Evolutionary conservation across 1,284 basidiomycete genomes (phyloP), one percentile per base, ranked within the genome.

Genomic region (Vanrija humicola): DNA sequence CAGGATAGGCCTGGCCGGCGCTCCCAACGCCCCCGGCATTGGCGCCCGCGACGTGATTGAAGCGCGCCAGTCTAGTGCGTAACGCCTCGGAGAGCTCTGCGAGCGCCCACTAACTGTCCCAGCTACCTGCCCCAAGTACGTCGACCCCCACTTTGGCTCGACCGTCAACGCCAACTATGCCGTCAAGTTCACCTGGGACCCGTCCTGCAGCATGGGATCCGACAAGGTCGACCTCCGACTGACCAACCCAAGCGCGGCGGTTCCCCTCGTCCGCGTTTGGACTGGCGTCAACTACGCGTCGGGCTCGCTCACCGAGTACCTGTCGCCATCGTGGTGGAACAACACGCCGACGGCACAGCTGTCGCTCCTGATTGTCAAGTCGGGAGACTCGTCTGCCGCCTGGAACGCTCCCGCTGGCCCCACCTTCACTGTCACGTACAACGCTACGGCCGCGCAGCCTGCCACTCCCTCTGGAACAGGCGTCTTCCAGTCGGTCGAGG

Each of bases 301-400:
- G 6, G 88, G 88, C 25, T 77, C 77, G 51, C 86, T 84, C 70
- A 72, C 80, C 7, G 74, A 73, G 16, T 60, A 72, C 12, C 74
- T 93, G 46, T 74, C 83, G 55, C 85, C 89, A 0, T 79, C 79
- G 39, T 92, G 89, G 89, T 92, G 88, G 88, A 87, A 89, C 66
- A 73, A 81, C 12, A 83, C 85, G 3, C 59, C 78, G 2, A 75
- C 79, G 3, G 78, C 82, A 18, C 64, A 73, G 8, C 81, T 92
- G 16, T 85, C 91, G 66, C 70, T 91, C 58, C 77, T 79, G 54
- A 87, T 93, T 69, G 78, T 89, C 58, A 70, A 82, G 15, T 66
- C 79, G 9, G 84, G 83, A 38, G 70, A 84, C 39, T 80, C 82
- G 44, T 72, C 78, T 43, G 34, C 34, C 9, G 34, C 34, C 3